Base-by-base conservation (phyloP, 73 alveolate species). In the Tetrahymena elliotti region DNA sequence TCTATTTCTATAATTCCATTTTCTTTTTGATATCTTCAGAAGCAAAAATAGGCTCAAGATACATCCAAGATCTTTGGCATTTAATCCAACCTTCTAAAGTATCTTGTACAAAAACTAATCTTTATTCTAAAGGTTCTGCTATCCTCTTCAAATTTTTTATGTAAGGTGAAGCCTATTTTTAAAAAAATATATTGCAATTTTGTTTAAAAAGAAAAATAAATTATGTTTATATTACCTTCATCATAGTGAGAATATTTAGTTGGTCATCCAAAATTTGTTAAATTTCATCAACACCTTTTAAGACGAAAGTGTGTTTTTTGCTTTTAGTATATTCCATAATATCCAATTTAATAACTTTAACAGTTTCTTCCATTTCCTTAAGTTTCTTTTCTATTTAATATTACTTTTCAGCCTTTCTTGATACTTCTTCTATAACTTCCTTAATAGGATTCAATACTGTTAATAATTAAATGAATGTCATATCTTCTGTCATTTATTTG, bases 21-120 rank as follows among this genome's bases (percentile, higher is more conserved):
- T 98, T 98, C 94, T 99, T 97, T 95, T 97, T 98, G 92, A 99
- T 99, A 96, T 99, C 99, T 92, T 99, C 99, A 10, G 99, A 98
- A 93, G 99, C 97, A 94, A 99, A 99, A 93, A 99, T 99, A 1
- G 99, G 99, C 96, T 99, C 99, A 84, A 99, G 96, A 97, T 99
- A 99, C 99, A 99, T 99, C 99, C 99, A 99, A 3, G 99, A 98
- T 95, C 99, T 98, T 97, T 99, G 99, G 95, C 99, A 98, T 97
- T 98, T 98, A 52, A 97, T 97, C 97, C 98, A 98, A 93, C 97
- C 98, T 94, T 98, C 99, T 33, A 98, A 93, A 83, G 98, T 98
- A 94, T 97, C 98, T 94, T 98, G 97, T 24, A 97, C 98, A 94
- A 94, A 96, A 52, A 97, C 97, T 33, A 98, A 95, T 96, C 97